These are phyloP conservation scores for Chaetomium strumarium DNA, from an alignment of 2,329 filamentous ascomycete species.

Conservation along the genomic window DNA sequence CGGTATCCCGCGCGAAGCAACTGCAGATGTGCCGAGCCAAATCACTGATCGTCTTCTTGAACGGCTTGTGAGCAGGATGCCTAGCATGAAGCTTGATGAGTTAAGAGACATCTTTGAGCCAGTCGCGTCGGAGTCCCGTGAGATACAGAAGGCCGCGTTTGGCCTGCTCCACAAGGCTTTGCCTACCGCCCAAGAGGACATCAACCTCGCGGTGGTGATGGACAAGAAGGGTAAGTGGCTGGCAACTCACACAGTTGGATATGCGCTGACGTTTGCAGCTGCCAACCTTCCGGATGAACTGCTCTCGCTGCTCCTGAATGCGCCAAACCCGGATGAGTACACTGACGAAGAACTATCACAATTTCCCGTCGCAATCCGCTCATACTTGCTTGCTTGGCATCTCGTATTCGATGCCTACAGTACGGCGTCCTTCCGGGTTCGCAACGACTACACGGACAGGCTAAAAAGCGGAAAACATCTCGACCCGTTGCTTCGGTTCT, in stretches of 20 bases:
- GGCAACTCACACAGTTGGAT: not conserved
- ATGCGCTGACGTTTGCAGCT: constrained; percentile 30
- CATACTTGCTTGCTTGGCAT: constrained; percentile 85
- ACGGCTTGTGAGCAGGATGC: constrained; percentile 60
- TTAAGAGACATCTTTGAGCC: constrained; percentile 67
- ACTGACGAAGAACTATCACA: constrained; percentile 59
- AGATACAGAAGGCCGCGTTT: constrained; percentile 76
- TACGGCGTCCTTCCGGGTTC: constrained; percentile 73
- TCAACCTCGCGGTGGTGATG: constrained; percentile 70
- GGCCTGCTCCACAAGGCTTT: constrained; percentile 74
- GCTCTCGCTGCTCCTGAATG: constrained; percentile 73
- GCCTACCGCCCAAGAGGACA: constrained; percentile 69
- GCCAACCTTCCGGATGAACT: constrained; percentile 78
- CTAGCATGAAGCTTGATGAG: constrained; percentile 56
- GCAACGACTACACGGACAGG: constrained; percentile 71
- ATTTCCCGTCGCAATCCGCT: constrained; percentile 64
- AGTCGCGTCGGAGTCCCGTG: constrained; percentile 66
- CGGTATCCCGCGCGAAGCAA: constrained; percentile 40
- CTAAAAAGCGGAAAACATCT: constrained; percentile 70
- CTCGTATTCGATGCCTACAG: constrained; percentile 82
- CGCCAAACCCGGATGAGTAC: constrained; percentile 64
- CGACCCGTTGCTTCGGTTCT: constrained; percentile 65
- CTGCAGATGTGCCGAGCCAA: constrained; percentile 57
- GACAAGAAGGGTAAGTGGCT: constrained; percentile 53
- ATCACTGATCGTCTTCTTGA: constrained; percentile 72